Percentiles rank a stretch among this genome's conserved stretches.
Evolutionary conservation across 768 basidiomycete genomes (phyloP).

Genomic region (Pisolithus sp.): DNA sequence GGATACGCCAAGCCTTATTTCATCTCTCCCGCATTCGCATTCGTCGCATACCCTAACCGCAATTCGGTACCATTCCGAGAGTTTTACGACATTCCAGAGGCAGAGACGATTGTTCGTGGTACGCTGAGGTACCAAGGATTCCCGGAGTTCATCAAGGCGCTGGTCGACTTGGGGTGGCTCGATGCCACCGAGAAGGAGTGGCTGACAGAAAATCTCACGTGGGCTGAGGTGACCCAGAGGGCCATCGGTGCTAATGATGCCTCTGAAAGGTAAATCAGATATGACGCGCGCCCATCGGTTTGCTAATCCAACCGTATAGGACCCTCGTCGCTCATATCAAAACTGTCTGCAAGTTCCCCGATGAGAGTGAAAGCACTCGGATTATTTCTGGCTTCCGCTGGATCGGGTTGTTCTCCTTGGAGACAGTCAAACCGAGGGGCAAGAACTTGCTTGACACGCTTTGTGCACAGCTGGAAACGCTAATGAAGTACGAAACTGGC

Average conservation of each 20-base stretch:
- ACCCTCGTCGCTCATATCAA: constrained; percentile 69
- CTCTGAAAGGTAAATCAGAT: constrained; percentile 52
- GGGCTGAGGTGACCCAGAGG: constrained; percentile 78
- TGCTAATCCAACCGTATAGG: constrained; percentile 31
- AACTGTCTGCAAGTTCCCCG: constrained; percentile 66
- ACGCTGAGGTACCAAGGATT: constrained; percentile 95
- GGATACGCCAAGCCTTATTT: constrained; percentile 85
- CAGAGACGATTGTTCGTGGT: constrained; percentile 86
- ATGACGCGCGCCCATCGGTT: not conserved
- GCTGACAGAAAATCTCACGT: constrained; percentile 68
- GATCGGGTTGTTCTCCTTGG: constrained; percentile 86
- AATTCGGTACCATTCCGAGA: constrained; percentile 88
- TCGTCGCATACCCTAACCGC: constrained; percentile 96
- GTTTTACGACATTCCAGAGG: constrained; percentile 90
- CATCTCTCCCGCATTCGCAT: constrained; percentile 91
- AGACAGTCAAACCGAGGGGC: constrained; percentile 53
- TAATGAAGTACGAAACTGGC: constrained; percentile 87
- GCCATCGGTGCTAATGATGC: constrained; percentile 62
- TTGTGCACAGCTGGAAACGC: constrained; percentile 79
- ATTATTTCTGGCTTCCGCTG: constrained; percentile 88
- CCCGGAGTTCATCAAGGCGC: constrained; percentile 86
- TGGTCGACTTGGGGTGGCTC: constrained; percentile 86
- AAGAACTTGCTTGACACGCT: constrained; percentile 89
- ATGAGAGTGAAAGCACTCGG: constrained; percentile 59
- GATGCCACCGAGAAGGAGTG: constrained; percentile 71